Percentiles rank a stretch among this genome's conserved stretches.
Evolutionary conservation across 2,329 filamentous ascomycete genomes (phyloP).

Genomic region (Penicillium capsulatum): DNA sequence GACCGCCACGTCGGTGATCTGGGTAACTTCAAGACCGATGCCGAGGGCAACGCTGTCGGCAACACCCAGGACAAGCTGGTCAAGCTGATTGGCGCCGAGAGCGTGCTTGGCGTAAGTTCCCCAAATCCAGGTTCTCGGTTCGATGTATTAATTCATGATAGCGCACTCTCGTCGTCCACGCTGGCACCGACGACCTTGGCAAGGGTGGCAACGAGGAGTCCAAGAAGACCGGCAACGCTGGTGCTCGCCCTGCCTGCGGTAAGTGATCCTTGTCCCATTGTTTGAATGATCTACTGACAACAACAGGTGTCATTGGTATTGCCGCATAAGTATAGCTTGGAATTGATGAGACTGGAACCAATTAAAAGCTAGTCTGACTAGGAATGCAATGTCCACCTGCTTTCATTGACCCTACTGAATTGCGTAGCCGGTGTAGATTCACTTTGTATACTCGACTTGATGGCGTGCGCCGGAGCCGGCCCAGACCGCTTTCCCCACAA

Average conservation of each 20-base stretch:
- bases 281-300: conserved; percentile 10
- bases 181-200: conserved; percentile 93
- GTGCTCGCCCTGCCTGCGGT: conserved; percentile 90
- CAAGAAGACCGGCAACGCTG: conserved; percentile 97
- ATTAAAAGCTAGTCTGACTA: conserved; percentile 17
- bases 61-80: conserved; percentile 73
- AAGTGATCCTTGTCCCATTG: conserved; percentile 37
- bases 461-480: background rate
- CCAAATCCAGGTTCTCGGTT: conserved; percentile 20
- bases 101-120: conserved; percentile 76
- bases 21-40: conserved; percentile 95
- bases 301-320: conserved; percentile 79
- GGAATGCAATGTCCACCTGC: conserved; percentile 23
- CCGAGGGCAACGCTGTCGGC: conserved; percentile 83
- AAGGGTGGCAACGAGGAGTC: conserved; percentile 89
- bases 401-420: conserved; percentile 9
- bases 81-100: conserved; percentile 95
- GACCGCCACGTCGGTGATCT: conserved; percentile 94
- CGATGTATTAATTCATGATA: conserved; percentile 67
- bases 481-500: conserved; percentile 31
- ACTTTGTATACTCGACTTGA: no score
- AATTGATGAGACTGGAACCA: no score
- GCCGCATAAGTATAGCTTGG: conserved; percentile 67
- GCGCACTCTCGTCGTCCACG: conserved; percentile 94
- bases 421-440: no score